A percentile compares a stretch with the other conserved stretches of the same genome.
These are phyloP conservation scores for Quercus agrifolia DNA, from an alignment of 306 rosid species.

Conservation along the genomic window DNA sequence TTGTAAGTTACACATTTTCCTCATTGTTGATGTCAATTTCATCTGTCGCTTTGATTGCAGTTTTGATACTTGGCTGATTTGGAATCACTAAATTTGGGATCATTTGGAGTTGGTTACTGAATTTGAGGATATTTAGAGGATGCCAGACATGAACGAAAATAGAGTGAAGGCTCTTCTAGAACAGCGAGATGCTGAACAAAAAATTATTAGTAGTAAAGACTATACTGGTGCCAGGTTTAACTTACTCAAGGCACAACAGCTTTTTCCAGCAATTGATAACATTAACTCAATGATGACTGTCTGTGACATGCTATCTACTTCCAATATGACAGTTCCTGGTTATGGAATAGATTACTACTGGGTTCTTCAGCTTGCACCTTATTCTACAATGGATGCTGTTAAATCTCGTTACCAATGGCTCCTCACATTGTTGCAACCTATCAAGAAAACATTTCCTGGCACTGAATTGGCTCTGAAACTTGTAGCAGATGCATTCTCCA, in stretches of 20 bases:
- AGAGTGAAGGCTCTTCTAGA: slow-evolving; percentile 13
- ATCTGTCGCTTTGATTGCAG: not conserved
- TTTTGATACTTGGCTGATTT: not conserved
- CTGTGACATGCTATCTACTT: slow-evolving; percentile 20
- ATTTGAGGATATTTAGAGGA: not conserved
- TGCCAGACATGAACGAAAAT: not conserved
- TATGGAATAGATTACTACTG: slow-evolving; percentile 22
- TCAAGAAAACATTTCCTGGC: slow-evolving; percentile 4
- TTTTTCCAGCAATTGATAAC: not conserved
- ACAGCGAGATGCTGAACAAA: slow-evolving; percentile 7
- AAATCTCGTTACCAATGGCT: not conserved
- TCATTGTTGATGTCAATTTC: too few species aligned
- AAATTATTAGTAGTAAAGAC: not conserved
- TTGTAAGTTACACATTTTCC: too few species aligned
- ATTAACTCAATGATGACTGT: slow-evolving; percentile 15
- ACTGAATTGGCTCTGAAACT: slow-evolving; percentile 16
- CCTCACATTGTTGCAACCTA: not conserved
- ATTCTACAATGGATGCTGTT: not conserved
- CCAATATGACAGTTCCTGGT: slow-evolving; percentile 5
- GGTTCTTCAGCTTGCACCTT: slow-evolving; percentile 16
- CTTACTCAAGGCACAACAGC: not conserved
- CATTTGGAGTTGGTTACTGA: not conserved
- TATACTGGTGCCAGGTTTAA: slow-evolving; percentile 10
- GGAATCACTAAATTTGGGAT: too few species aligned
- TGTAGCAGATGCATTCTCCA: slow-evolving; percentile 9